phyloP scores from a whole-genome alignment of 805 yeast genomes.

The Zygoascus tannicola region DNA sequence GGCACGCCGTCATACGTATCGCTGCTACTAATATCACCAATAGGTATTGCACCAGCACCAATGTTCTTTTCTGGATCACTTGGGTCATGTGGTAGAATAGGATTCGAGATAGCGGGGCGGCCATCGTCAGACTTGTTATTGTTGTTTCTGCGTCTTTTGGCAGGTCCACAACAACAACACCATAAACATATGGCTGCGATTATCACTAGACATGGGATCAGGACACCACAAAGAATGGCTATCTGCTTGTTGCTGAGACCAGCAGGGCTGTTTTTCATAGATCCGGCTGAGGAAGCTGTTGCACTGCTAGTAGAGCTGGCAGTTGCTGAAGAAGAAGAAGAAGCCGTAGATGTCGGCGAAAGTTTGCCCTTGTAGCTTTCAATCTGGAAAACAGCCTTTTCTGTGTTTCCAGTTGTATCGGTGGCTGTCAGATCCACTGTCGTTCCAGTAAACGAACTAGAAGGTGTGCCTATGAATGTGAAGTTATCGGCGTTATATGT shows the following conservation, averaged over 20 bases:
- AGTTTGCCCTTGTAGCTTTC: slow-evolving; percentile 32
- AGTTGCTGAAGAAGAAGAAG: slow-evolving; percentile 23
- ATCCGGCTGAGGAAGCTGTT: slow-evolving; percentile 24
- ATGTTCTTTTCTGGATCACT: slow-evolving; percentile 14
- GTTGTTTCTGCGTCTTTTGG: slow-evolving; percentile 20
- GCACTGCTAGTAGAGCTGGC: slow-evolving; percentile 23
- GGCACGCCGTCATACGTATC: background rate
- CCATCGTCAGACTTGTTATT: background rate
- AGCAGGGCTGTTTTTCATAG: slow-evolving; percentile 16
- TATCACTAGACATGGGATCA: slow-evolving; percentile 54
- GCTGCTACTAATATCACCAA: slow-evolving; percentile 5
- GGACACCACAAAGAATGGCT: slow-evolving; percentile 91
- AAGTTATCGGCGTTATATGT: slow-evolving; percentile 47
- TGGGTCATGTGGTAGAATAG: slow-evolving; percentile 23
- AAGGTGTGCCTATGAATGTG: slow-evolving; percentile 61
- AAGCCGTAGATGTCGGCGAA: slow-evolving; percentile 30
- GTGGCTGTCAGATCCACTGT: slow-evolving; percentile 46
- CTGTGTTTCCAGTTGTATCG: slow-evolving; percentile 26
- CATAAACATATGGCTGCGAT: slow-evolving; percentile 45
- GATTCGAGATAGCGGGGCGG: slow-evolving; percentile 28
- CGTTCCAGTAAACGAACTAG: slow-evolving; percentile 36
- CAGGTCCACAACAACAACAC: slow-evolving; percentile 49
- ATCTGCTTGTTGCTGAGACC: slow-evolving; percentile 39
- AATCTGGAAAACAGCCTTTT: slow-evolving; percentile 2
- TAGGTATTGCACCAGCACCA: slow-evolving; percentile 5